Base-by-base conservation (phyloP, 495 filamentous ascomycete genomes). In the Penicillium paxilli region DNA sequence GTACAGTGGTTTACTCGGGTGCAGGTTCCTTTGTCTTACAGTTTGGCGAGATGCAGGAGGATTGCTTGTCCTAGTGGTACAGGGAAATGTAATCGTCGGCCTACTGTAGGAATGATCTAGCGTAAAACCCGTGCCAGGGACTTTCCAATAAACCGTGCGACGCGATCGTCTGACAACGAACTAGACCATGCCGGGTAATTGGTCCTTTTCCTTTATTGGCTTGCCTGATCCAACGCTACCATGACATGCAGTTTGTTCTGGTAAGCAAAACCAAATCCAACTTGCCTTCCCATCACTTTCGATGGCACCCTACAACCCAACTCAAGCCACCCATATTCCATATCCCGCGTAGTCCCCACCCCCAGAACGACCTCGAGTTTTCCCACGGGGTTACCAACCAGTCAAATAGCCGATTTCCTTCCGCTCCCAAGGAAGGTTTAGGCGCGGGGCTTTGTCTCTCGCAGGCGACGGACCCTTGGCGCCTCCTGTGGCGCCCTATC, bases 401-500 rank as follows among this genome's bases (percentile, higher is more conserved):
- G 44, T 46, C 8, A 23, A 4, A 23, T 14, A 17, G 7, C 1
- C 14, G 17, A 17, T 9, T 11, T 22, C 12, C 10, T 14, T 46
- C 12, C 22, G 24, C 11, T 7, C 5, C 12, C 28, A 24, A 24
- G 44, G 44, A 30, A 46, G 14, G 16, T 38, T 38, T 28, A 28
- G 5, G 16, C n/a, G 35, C 5, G 16, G n/a, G 35, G 4, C 35
- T 38, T 38, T 38, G 35, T 38, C 35, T 38, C 35, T 19, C 5
- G 26, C 26, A 28, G 26, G 5, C 26, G 26, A 28, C 26, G 35
- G 25, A 28, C 44, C 7, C 41, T 47, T 57, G 54, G 54, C 47
- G 33, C 33, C n/a, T 40, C 47, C 20, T 45, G 48, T 57, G 54
- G 54, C 47, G 48, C 22, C 54, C 54, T 51, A 45, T 57, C 20